A percentile compares a stretch with the other conserved stretches of the same genome.
phyloP scores from a whole-genome alignment of 768 basidiomycete genomes.

The Exsudoporus frostii region DNA sequence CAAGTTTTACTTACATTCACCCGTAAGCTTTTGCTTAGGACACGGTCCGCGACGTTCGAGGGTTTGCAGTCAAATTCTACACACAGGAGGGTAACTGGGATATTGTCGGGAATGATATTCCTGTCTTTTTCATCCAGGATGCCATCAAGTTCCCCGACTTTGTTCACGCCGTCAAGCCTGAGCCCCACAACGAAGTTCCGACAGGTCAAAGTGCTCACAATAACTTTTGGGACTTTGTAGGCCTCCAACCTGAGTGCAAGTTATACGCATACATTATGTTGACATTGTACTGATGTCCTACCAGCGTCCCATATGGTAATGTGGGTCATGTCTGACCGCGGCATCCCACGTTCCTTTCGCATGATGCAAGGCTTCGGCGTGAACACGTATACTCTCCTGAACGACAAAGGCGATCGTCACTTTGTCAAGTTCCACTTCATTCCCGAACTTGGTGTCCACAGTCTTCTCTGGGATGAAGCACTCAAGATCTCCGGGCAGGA shows the following conservation, averaged over 20 bases:
- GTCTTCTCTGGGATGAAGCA: conserved; percentile 86
- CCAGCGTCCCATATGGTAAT: conserved; percentile 69
- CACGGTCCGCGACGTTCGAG: conserved; percentile 81
- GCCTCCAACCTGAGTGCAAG: conserved; percentile 63
- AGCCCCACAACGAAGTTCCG: conserved; percentile 80
- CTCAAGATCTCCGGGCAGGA: conserved; percentile 81
- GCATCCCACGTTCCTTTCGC: conserved; percentile 78
- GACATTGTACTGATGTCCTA: conserved; percentile 15
- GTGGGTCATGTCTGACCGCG: conserved; percentile 86
- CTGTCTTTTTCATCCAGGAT: conserved; percentile 80
- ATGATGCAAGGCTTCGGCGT: conserved; percentile 92
- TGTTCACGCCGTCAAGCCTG: conserved; percentile 81
- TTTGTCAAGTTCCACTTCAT: conserved; percentile 91
- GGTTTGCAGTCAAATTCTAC: conserved; percentile 83
- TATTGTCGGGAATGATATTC: conserved; percentile 80
- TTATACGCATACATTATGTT: background rate
- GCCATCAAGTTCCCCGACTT: conserved; percentile 85
- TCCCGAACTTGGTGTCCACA: conserved; percentile 80
- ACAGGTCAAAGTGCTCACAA: conserved; percentile 71
- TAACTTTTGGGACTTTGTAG: conserved; percentile 85
- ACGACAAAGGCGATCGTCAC: conserved; percentile 58
- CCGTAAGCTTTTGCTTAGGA: conserved; percentile 38
- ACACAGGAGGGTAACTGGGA: conserved; percentile 87
- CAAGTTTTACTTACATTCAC: background rate
- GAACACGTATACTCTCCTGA: conserved; percentile 78